These are phyloP conservation scores for Oleoguttula mirabilis DNA, from an alignment of 495 filamentous ascomycete genomes.

Conservation along the genomic window DNA sequence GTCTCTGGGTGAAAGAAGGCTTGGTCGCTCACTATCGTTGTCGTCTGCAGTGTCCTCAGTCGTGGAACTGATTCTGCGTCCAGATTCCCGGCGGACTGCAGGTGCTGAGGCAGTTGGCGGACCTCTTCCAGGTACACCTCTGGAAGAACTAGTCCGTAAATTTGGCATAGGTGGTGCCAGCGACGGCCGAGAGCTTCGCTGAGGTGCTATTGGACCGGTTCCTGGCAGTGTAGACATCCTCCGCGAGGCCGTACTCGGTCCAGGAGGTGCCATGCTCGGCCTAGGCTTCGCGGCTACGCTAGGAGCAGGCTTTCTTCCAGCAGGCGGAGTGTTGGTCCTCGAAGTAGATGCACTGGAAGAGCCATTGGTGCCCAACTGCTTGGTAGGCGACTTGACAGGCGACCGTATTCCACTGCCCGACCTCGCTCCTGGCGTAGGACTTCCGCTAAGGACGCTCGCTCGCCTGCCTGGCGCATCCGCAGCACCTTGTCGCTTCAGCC, in stretches of 20 bases:
- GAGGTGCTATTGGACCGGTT: conserved; percentile 20
- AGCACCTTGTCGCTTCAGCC: conserved; percentile 16
- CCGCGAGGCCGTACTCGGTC: neutral
- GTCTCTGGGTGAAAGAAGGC: conserved; percentile 2
- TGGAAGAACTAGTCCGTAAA: no score
- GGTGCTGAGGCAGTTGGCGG: no score
- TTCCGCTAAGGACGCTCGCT: conserved; percentile 9
- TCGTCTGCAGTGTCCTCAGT: conserved; percentile 14
- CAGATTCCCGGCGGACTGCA: neutral
- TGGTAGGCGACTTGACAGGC: conserved; percentile 69
- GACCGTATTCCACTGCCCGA: conserved; percentile 38
- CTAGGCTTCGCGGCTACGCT: conserved; percentile 40
- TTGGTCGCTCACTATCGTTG: conserved; percentile 7
- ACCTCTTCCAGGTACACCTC: conserved; percentile 16
- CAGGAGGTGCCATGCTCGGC: conserved; percentile 30
- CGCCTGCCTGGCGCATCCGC: conserved; percentile 7
- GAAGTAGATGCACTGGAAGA: conserved; percentile 46
- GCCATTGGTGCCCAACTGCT: conserved; percentile 49
- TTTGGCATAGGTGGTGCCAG: conserved; percentile 16
- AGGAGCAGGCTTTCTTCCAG: conserved; percentile 32
- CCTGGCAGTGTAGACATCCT: conserved; percentile 10
- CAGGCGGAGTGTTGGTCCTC: conserved; percentile 44
- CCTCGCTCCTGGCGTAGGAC: conserved; percentile 21
- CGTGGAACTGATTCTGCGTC: conserved; percentile 11
- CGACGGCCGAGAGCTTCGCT: conserved; percentile 25